phyloP scores from a whole-genome alignment of 768 basidiomycete species.

The Lactarius hengduanensis region DNA sequence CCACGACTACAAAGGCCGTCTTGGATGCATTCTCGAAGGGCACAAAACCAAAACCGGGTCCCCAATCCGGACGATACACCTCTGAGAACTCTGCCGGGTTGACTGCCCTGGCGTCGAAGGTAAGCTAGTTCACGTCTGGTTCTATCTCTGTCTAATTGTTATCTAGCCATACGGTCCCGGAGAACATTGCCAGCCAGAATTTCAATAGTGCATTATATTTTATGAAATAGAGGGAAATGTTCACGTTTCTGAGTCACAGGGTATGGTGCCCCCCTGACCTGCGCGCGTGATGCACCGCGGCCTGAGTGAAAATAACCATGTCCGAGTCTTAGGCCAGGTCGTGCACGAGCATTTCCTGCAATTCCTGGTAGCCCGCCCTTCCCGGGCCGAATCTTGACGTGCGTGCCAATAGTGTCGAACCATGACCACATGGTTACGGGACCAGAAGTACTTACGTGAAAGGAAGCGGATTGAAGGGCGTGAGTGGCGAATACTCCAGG shows the following conservation, averaged over 20 bases:
- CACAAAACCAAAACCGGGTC: conserved; percentile 88
- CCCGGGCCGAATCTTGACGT: too few species aligned
- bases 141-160: conserved; percentile 21
- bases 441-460: too few species aligned
- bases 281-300: background rate
- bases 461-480: too few species aligned
- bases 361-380: too few species aligned
- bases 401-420: too few species aligned
- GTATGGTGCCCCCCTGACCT: background rate
- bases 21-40: conserved; percentile 78
- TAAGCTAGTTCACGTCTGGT: conserved; percentile 34
- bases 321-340: too few species aligned
- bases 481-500: too few species aligned
- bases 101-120: conserved; percentile 76
- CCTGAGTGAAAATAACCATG: too few species aligned
- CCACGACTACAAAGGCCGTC: conserved; percentile 73
- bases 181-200: conserved; percentile 83
- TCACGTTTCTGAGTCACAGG: background rate
- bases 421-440: too few species aligned
- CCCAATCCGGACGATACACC: conserved; percentile 81
- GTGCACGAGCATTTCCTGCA: too few species aligned
- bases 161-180: conserved; percentile 89
- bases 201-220: conserved; percentile 47
- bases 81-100: conserved; percentile 93
- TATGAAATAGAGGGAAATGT: conserved; percentile 6